Percentiles rank a stretch among this genome's conserved stretches.
Conservation (phyloP, 2,329 filamentous ascomycete species). For the Ophiostoma sp. region DNA sequence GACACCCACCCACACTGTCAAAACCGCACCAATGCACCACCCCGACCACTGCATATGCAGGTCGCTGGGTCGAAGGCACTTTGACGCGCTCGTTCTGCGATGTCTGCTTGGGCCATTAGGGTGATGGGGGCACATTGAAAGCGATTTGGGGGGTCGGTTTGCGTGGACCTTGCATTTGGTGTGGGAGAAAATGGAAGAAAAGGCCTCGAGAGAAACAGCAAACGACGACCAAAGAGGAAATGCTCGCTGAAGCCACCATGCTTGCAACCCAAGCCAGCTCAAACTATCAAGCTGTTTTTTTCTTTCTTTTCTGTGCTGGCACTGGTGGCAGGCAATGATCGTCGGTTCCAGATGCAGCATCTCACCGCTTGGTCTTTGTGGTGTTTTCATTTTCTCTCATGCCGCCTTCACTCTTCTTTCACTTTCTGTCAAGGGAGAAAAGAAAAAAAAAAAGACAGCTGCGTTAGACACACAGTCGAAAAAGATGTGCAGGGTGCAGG, state of each 20-base stretch:
- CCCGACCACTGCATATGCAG: constrained; percentile 16
- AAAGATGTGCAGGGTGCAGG: constrained; percentile 10
- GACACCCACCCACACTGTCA: not conserved
- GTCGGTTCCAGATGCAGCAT: constrained; percentile 10
- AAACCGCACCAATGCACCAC: constrained; percentile 2
- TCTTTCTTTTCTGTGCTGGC: not conserved
- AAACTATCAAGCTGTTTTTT: not conserved
- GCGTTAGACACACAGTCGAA: not conserved
- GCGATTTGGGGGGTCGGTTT: not conserved
- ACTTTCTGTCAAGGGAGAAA: not conserved
- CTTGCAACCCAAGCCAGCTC: not conserved
- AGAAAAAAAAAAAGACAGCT: not conserved
- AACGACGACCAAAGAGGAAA: not conserved
- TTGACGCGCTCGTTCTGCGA: constrained; percentile 8
- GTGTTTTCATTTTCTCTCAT: not conserved
- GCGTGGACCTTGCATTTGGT: constrained; percentile 17
- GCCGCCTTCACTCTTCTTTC: not conserved
- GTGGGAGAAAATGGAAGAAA: not conserved
- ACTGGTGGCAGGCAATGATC: constrained; percentile 8
- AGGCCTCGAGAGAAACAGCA: not conserved
- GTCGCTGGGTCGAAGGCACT: constrained; percentile 8
- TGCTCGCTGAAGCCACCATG: not conserved
- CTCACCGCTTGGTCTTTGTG: not conserved
- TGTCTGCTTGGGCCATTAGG: not conserved
- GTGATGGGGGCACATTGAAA: not conserved